phyloP scores from a whole-genome alignment of 75 land plant species.

The Adiantum capillusveneris region DNA sequence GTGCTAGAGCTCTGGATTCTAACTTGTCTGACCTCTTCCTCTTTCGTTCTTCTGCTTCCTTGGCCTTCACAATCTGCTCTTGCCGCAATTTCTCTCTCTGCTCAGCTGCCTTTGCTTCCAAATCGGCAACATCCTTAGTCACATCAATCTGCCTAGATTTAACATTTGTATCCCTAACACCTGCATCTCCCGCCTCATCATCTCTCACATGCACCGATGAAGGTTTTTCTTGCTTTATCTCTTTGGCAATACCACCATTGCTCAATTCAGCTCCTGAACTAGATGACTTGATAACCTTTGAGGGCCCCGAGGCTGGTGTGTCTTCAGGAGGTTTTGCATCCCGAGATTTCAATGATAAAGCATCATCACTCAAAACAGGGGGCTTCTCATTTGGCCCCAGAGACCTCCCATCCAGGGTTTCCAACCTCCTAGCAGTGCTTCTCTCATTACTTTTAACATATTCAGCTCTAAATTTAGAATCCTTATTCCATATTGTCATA shows the following conservation, averaged over 20 bases:
- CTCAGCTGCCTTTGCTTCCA: slow-evolving; percentile 48
- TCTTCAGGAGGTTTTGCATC: not conserved
- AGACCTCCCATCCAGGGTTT: slow-evolving; percentile 74
- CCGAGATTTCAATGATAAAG: not conserved
- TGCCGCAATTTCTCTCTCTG: slow-evolving; percentile 40
- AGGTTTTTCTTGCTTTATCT: not conserved
- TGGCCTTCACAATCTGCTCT: slow-evolving; percentile 70
- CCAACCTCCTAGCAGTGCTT: slow-evolving; percentile 70
- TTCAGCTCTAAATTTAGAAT: slow-evolving; percentile 62
- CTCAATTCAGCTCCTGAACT: not conserved
- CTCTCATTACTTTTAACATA: slow-evolving; percentile 54
- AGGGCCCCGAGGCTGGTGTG: not conserved
- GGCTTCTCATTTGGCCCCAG: slow-evolving; percentile 81
- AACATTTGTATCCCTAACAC: not conserved
- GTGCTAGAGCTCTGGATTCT: slow-evolving; percentile 53
- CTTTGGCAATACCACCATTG: not conserved
- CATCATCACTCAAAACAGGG: not conserved
- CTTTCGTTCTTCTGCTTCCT: slow-evolving; percentile 86
- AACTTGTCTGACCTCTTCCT: slow-evolving; percentile 65
- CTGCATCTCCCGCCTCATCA: not conserved
- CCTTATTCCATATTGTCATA: slow-evolving; percentile 54
- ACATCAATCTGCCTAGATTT: not conserved
- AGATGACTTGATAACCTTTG: not conserved
- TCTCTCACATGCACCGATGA: not conserved
- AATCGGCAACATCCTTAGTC: slow-evolving; percentile 17